Evolutionary conservation across 805 yeast species (phyloP).

Genomic region (Ogataea philodendri): DNA sequence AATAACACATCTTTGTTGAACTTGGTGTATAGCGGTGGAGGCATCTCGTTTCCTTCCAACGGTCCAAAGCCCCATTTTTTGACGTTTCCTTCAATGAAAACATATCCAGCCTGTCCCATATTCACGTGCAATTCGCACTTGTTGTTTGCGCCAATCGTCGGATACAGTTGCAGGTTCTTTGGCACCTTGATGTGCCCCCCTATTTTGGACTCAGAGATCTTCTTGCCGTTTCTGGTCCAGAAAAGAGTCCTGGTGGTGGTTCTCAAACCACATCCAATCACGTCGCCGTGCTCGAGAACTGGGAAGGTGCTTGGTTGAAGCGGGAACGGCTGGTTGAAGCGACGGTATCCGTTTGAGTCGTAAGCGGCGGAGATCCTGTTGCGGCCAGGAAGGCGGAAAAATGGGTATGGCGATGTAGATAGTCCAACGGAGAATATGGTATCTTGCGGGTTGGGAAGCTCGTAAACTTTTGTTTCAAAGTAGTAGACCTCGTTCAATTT

Average conservation of each 20-base stretch:
- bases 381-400: constrained; percentile 89
- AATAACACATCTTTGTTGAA: constrained; percentile 75
- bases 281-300: constrained; percentile 73
- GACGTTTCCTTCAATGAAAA: constrained; percentile 87
- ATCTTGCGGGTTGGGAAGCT: constrained; percentile 53
- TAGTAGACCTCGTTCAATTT: constrained; percentile 80
- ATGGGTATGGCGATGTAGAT: constrained; percentile 86
- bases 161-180: constrained; percentile 69
- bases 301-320: constrained; percentile 48
- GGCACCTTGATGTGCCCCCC: constrained; percentile 79
- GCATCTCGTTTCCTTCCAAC: constrained; percentile 79
- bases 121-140: constrained; percentile 84
- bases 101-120: constrained; percentile 88
- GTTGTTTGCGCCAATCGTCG: constrained; percentile 85
- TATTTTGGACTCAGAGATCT: constrained; percentile 72
- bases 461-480: constrained; percentile 83
- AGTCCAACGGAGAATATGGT: constrained; percentile 73
- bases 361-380: constrained; percentile 83
- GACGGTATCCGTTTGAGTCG: constrained; percentile 78
- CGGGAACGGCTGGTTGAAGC: constrained; percentile 75
- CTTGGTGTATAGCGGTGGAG: constrained; percentile 90
- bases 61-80: constrained; percentile 97
- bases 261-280: constrained; percentile 87
- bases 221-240: constrained; percentile 93
- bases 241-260: constrained; percentile 82